A percentile compares a stretch with the other conserved stretches of the same genome.
Evolutionary conservation across 2,329 filamentous ascomycete species (phyloP).

Genomic region (Eutypa lata): DNA sequence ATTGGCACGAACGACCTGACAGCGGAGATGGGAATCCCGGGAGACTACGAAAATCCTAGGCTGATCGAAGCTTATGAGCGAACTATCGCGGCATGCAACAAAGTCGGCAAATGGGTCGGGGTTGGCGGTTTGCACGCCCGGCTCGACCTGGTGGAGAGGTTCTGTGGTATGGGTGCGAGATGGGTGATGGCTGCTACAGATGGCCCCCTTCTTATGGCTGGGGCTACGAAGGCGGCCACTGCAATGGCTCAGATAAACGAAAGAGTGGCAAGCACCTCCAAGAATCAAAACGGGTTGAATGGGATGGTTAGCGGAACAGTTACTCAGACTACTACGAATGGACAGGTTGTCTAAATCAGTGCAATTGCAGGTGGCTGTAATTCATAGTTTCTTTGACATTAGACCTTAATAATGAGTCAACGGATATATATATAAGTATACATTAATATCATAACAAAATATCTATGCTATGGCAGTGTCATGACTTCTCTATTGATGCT

Average conservation of each 20-base stretch:
- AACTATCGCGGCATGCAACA: constrained; percentile 34
- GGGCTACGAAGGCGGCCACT: constrained; percentile 19
- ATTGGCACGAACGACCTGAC: constrained; percentile 43
- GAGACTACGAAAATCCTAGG: constrained; percentile 34
- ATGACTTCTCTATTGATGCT: too few species aligned
- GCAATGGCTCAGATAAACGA: constrained; percentile 22
- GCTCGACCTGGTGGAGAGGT: constrained; percentile 38
- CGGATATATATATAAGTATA: too few species aligned
- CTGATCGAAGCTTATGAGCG: constrained; percentile 29
- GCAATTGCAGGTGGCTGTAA: too few species aligned
- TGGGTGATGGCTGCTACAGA: constrained; percentile 27
- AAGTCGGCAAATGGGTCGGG: constrained; percentile 35
- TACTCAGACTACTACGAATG: not conserved
- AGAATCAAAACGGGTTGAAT: too few species aligned
- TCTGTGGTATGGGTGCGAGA: constrained; percentile 22
- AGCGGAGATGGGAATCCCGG: constrained; percentile 40
- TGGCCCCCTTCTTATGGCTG: constrained; percentile 22
- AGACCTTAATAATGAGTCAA: too few species aligned
- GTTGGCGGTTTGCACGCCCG: constrained; percentile 37
- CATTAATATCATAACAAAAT: too few species aligned
- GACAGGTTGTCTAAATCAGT: too few species aligned
- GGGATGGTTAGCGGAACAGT: too few species aligned
- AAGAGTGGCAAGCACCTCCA: constrained; percentile 4
- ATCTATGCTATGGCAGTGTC: too few species aligned
- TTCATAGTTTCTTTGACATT: too few species aligned